Evolutionary conservation across 768 basidiomycete species (phyloP), one percentile per base, ranked within the genome.

Genomic region (Strobilomyces echinocephalus): DNA sequence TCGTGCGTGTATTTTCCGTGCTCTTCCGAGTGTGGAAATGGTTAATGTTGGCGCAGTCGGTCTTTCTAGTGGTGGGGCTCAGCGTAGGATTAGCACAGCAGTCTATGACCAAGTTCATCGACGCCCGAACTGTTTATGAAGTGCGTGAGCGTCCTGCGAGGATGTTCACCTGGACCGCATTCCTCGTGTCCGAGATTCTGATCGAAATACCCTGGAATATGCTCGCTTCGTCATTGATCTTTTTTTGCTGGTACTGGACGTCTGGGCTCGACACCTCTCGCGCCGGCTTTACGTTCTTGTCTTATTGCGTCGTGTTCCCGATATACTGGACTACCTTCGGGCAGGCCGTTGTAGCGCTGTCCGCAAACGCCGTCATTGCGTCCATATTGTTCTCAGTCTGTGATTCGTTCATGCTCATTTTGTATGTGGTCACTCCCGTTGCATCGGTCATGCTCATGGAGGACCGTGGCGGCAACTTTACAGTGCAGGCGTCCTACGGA

Each of bases 151-250:
- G 24, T 24, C 24, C 24, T 24, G 24, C 24, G 4, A 24, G 24
- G 24, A 24, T 24, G 24, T 24, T 24, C 24, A 24, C 24, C 24
- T 24, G 24, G 24, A 74, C 79, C 0, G 79, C 81, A 0, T 69
- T 84, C 31, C 55, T 82, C n/a, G 76, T 79, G 1, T 73, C 82
- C 0, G 78, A 79, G 59, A 67, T 84, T 21, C 54, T 83, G 12
- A 69, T 70, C 33, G 78, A 79, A 61, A 42, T 75, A 1, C 76
- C 76, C 15, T 73, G 75, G 65, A 78, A 78, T 53, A 72, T 77
- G 18, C 15, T 73, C 39, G 65, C 64, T 8, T 71, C 73, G 0
- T 67, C 74, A 8, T 8, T 79, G 18, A 74, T 73, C 63, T 79
- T 75, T 63, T 41, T 73, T 41, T 75, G 24, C 4, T 24, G 77